Conservation (phyloP, 2,329 filamentous ascomycete genomes). For the Cercospora zeina region DNA sequence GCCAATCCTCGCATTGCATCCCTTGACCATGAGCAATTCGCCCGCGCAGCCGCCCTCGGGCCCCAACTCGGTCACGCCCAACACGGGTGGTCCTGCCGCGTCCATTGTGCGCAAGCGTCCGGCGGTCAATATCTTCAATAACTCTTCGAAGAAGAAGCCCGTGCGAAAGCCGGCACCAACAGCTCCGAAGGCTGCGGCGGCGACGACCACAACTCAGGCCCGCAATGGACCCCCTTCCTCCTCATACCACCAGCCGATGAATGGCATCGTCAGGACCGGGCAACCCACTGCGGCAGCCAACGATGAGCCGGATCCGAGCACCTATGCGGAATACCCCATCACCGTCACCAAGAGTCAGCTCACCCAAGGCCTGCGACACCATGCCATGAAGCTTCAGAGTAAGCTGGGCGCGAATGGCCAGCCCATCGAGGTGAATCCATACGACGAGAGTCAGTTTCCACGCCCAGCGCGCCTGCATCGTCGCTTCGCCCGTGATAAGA, state of each 20-base stretch:
- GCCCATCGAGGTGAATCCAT: constrained; percentile 55
- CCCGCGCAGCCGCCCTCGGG: constrained; percentile 38
- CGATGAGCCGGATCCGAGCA: constrained; percentile 21
- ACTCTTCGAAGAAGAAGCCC: constrained; percentile 41
- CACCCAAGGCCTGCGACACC: constrained; percentile 76
- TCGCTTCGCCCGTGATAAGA: constrained; percentile 73
- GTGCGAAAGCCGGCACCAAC: constrained; percentile 27
- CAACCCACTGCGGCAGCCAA: constrained; percentile 27
- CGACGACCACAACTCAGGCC: constrained; percentile 4
- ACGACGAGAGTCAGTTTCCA: constrained; percentile 80
- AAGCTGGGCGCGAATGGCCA: constrained; percentile 44
- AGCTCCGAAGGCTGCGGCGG: constrained; percentile 18
- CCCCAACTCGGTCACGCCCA: constrained; percentile 40
- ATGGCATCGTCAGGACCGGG: constrained; percentile 14
- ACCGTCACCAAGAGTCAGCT: constrained; percentile 80
- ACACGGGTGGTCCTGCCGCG: constrained; percentile 41
- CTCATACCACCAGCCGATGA: constrained; percentile 19
- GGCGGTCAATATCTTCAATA: constrained; percentile 40
- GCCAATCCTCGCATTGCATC: neutral
- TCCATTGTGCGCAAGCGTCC: constrained; percentile 41
- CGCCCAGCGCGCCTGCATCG: constrained; percentile 86
- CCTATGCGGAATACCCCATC: constrained; percentile 62
- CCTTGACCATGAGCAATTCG: constrained; percentile 40
- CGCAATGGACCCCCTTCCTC: constrained; percentile 18
- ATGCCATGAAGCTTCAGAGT: constrained; percentile 78